Conservation (phyloP, 176 grass and related monocot species). For the Carex littledalei region DNA sequence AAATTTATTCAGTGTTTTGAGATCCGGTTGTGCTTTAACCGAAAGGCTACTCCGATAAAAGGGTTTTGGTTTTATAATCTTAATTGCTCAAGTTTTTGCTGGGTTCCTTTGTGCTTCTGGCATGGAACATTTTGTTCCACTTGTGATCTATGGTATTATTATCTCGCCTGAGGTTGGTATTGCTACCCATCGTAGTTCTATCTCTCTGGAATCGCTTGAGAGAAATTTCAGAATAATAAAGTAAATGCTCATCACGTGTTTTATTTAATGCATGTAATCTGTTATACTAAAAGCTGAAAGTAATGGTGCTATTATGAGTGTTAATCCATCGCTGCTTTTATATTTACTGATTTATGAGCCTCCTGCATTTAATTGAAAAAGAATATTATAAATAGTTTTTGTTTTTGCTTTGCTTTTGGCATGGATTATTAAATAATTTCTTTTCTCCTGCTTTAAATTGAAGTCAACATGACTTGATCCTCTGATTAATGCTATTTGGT, state of each 20-base stretch:
- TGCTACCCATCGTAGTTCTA: neutral
- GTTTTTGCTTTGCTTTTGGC: neutral
- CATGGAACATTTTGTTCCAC: neutral
- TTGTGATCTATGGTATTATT: constrained; percentile 12
- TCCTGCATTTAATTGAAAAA: neutral
- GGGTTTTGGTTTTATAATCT: neutral
- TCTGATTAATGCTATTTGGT: neutral
- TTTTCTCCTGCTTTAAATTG: neutral
- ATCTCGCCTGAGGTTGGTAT: neutral
- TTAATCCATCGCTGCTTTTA: neutral
- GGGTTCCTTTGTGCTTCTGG: neutral
- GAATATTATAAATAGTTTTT: neutral
- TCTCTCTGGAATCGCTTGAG: neutral
- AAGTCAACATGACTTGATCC: neutral
- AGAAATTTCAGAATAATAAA: neutral
- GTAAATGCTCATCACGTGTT: neutral
- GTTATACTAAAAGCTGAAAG: neutral
- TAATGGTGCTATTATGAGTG: neutral
- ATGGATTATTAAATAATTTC: neutral
- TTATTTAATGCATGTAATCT: neutral
- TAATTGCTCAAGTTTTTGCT: neutral
- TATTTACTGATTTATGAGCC: neutral
- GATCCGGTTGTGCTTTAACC: constrained; percentile 1
- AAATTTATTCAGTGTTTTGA: constrained; percentile 28
- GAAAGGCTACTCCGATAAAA: neutral